Conservation (phyloP, 371 early-diverging fungal genomes). For the Zancudomyces culisetae region DNA sequence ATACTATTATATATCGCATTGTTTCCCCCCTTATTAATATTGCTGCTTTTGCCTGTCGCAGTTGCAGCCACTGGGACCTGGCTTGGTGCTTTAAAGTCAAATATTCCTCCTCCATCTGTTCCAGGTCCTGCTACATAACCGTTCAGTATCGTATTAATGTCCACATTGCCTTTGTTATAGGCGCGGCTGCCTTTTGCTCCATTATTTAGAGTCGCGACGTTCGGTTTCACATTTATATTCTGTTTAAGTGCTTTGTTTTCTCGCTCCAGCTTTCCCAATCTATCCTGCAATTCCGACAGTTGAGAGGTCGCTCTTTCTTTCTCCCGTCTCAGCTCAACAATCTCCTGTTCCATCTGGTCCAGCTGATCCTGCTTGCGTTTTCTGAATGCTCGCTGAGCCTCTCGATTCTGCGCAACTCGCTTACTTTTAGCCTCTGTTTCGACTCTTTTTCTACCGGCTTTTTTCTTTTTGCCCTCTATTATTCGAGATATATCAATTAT, state of each 20-base stretch:
- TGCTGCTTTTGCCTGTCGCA: no score
- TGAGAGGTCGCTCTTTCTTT: slow-evolving; percentile 27
- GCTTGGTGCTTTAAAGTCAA: no score
- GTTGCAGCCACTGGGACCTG: no score
- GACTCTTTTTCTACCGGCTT: slow-evolving; percentile 2
- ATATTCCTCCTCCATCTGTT: no score
- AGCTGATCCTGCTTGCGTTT: slow-evolving; percentile 53
- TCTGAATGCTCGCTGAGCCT: slow-evolving; percentile 58
- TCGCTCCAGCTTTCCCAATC: slow-evolving; percentile 27
- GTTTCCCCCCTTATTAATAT: no score
- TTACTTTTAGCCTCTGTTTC: slow-evolving; percentile 16
- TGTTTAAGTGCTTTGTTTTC: slow-evolving; percentile 26
- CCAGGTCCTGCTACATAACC: no score
- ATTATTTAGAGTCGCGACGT: not conserved
- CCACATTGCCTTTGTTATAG: no score
- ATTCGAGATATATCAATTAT: not conserved
- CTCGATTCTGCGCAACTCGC: slow-evolving; percentile 57
- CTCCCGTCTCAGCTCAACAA: slow-evolving; percentile 41
- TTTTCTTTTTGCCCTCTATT: slow-evolving; percentile 2
- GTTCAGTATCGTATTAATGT: no score
- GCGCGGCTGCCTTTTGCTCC: no score
- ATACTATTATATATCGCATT: no score
- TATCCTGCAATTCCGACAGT: slow-evolving; percentile 21
- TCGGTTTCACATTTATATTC: not conserved
- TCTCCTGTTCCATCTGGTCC: slow-evolving; percentile 34